phyloP scores from a whole-genome alignment of 2,329 filamentous ascomycete species.

The Pestalotiopsis sp. region DNA sequence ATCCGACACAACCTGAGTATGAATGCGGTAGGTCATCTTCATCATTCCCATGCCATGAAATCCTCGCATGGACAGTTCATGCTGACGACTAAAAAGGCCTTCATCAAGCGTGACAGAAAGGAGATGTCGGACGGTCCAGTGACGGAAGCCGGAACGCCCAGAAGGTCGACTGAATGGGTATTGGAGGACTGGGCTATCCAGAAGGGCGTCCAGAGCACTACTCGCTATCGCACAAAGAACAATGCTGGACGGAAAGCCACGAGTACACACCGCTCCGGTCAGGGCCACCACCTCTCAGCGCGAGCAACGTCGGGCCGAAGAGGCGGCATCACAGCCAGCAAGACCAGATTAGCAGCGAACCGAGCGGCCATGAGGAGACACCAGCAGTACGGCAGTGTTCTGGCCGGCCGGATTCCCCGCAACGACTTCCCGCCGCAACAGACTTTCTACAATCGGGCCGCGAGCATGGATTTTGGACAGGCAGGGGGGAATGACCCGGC shows the following conservation, averaged over 20 bases:
- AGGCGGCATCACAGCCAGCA: constrained; percentile 26
- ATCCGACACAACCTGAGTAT: constrained; percentile 95
- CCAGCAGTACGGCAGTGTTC: constrained; percentile 8
- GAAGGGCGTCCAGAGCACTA: constrained; percentile 82
- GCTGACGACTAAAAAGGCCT: constrained; percentile 28
- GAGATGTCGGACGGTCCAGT: constrained; percentile 36
- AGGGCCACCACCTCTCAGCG: constrained; percentile 18
- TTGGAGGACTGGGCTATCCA: constrained; percentile 69
- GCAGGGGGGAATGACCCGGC: constrained; percentile 12
- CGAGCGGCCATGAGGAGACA: constrained; percentile 14
- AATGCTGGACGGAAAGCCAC: constrained; percentile 31
- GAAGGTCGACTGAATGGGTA: constrained; percentile 77
- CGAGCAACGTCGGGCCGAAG: constrained; percentile 28
- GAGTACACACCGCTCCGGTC: constrained; percentile 6
- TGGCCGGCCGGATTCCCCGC: constrained; percentile 9
- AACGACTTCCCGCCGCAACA: neutral
- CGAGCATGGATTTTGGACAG: constrained; percentile 3
- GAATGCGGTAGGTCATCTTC: constrained; percentile 72
- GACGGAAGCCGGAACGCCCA: constrained; percentile 48
- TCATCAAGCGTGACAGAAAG: constrained; percentile 46
- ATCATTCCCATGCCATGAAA: neutral
- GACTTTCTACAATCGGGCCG: constrained; percentile 12
- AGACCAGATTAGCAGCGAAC: constrained; percentile 21
- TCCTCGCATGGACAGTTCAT: neutral
- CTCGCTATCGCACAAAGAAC: constrained; percentile 65